Conservation (phyloP, 306 rosid species). For the Mimosa bimucronata region DNA sequence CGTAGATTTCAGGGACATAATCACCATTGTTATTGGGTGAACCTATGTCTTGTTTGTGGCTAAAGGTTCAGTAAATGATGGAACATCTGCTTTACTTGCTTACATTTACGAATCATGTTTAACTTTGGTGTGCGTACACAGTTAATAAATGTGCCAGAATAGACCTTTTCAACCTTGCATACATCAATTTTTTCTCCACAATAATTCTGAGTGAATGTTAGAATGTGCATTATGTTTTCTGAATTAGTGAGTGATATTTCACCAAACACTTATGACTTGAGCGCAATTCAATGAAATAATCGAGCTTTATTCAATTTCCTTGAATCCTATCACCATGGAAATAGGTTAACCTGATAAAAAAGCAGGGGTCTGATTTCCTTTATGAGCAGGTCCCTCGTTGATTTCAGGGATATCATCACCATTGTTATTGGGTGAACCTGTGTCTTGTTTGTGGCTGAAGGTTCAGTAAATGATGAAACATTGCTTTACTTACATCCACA, state of each 20-base stretch:
- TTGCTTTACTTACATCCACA: neutral
- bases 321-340: neutral
- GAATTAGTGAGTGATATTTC: neutral
- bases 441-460: conserved; percentile 17
- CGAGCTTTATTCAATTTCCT: neutral
- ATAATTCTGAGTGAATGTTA: neutral
- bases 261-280: neutral
- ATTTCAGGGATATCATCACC: conserved; percentile 40
- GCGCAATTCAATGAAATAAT: neutral
- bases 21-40: conserved; percentile 72
- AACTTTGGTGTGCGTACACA: neutral
- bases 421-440: conserved; percentile 52
- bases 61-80: conserved; percentile 78
- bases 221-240: neutral
- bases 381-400: conserved; percentile 36
- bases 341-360: conserved; percentile 42
- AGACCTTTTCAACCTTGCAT: neutral
- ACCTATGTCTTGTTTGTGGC: conserved; percentile 51
- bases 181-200: neutral
- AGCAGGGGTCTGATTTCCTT: conserved; percentile 42
- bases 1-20: conserved; percentile 58
- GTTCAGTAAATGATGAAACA: conserved; percentile 54
- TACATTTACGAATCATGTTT: neutral
- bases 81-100: conserved; percentile 32
- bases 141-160: neutral